Evolutionary conservation across 2,329 filamentous ascomycete species (phyloP), one percentile per base, ranked within the genome.

Genomic region (Ophiostoma quercus): DNA sequence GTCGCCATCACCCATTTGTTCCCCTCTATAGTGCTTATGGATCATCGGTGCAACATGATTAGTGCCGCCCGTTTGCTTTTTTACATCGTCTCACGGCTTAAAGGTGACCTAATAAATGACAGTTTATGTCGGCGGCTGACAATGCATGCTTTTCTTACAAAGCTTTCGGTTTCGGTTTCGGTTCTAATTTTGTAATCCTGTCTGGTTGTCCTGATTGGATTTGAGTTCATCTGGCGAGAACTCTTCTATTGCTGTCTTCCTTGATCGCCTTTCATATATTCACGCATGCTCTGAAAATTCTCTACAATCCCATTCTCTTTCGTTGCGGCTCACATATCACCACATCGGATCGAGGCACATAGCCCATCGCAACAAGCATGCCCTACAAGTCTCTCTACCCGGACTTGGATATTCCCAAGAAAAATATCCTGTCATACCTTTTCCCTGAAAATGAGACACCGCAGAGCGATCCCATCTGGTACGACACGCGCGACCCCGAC

Each of bases 381-480:
- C 77, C 79, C 51, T 77, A 81, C 77, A 76, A 74, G 3, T 84
- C 82, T 7, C 79, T 77, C 2, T 84, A 80, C 71, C 79, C 79
- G 3, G 66, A 74, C 14, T 71, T 84, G 57, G 76, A 80, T 72
- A 79, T 84, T 39, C 81, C 81, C 8, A 78, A 82, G 76, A 81
- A 77, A 73, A 84, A 83, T 75, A 75, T 81, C 72, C 75, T 81
- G 51, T 76, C 73, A 43, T 79, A 80, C 71, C 72, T 80, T 57
- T 80, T 80, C 57, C 51, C 77, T 29, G 60, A 74, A 3, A 71
- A 70, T 37, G 70, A 76, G 68, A 69, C 74, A 19, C 75, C 78
- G 25, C 80, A 82, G 41, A 77, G 83, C 68, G 78, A 82, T 51
- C 83, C 84, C 7, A 76, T 86, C 71, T 87, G 84, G 84, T 79